These are phyloP conservation scores for Erythrobasidium hasegawianum DNA, from an alignment of 1,284 basidiomycete genomes.

Conservation along the genomic window DNA sequence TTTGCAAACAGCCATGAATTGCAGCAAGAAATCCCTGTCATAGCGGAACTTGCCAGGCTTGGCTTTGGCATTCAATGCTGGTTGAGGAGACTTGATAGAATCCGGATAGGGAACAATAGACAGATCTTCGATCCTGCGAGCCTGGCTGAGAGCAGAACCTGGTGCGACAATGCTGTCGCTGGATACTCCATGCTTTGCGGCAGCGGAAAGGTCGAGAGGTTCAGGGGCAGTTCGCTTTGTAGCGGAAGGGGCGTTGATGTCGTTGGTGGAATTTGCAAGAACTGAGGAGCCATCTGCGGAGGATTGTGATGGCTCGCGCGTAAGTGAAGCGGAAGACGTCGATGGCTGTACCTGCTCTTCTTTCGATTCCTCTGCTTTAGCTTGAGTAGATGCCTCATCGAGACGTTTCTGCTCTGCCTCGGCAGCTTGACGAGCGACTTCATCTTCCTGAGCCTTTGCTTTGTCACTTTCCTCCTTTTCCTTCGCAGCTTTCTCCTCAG, in stretches of 20 bases:
- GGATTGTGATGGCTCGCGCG: constrained; percentile 26
- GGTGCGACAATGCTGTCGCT: constrained; percentile 42
- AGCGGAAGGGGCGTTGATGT: constrained; percentile 42
- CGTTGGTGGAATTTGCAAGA: constrained; percentile 41
- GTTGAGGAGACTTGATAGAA: constrained; percentile 73
- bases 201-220: constrained; percentile 31
- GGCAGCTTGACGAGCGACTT: constrained; percentile 40
- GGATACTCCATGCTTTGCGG: constrained; percentile 42
- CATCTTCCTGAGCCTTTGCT: constrained; percentile 36
- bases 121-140: constrained; percentile 78
- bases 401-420: constrained; percentile 45
- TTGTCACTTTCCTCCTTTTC: constrained; percentile 51
- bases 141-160: constrained; percentile 46
- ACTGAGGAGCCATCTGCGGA: constrained; percentile 31
- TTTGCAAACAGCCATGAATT: constrained; percentile 93
- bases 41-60: constrained; percentile 89
- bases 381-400: constrained; percentile 45
- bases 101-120: constrained; percentile 75
- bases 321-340: constrained; percentile 1
- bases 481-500: constrained; percentile 46
- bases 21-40: constrained; percentile 93
- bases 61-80: constrained; percentile 78
- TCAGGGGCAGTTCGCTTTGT: constrained; percentile 32
- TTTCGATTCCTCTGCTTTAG: constrained; percentile 29
- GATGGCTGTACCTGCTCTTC: constrained; percentile 4